Percentiles rank a stretch among this genome's conserved stretches.
These are phyloP conservation scores for Fermentozyma sake DNA, from an alignment of 1,139 yeast genomes.

Conservation along the genomic window DNA sequence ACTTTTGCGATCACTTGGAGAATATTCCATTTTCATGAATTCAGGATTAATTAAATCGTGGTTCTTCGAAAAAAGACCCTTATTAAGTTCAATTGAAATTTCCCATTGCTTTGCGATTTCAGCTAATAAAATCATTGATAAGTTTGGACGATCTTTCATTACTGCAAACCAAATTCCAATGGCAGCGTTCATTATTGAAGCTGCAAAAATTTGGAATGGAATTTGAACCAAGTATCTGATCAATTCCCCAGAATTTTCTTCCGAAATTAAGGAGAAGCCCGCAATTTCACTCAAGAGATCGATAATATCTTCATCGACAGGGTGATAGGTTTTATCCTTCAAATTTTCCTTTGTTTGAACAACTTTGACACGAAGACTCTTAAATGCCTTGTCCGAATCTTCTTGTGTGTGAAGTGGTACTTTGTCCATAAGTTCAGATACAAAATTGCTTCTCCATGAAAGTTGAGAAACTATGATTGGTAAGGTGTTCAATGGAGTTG, in stretches of 20 bases:
- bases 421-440: constrained; percentile 36
- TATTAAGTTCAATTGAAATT: constrained; percentile 49
- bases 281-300: constrained; percentile 46
- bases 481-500: constrained; percentile 45
- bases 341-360: constrained; percentile 5
- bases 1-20: constrained; percentile 70
- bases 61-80: constrained; percentile 64
- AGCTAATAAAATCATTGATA: constrained; percentile 59
- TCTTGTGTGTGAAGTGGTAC: constrained; percentile 29
- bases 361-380: constrained; percentile 16
- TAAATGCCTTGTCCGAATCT: constrained; percentile 27
- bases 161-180: constrained; percentile 78
- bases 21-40: constrained; percentile 76
- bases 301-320: constrained; percentile 29
- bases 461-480: constrained; percentile 77
- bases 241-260: constrained; percentile 46
- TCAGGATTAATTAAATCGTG: constrained; percentile 63
- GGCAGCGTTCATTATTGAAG: constrained; percentile 60
- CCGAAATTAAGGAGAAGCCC: constrained; percentile 45
- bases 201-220: constrained; percentile 66
- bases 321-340: constrained; percentile 10
- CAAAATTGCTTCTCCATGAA: constrained; percentile 61
- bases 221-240: constrained; percentile 58
- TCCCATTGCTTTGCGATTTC: constrained; percentile 73
- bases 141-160: constrained; percentile 57